Conservation (phyloP, 352 stramenopile genomes). For the Phytophthora boehmeriae region DNA sequence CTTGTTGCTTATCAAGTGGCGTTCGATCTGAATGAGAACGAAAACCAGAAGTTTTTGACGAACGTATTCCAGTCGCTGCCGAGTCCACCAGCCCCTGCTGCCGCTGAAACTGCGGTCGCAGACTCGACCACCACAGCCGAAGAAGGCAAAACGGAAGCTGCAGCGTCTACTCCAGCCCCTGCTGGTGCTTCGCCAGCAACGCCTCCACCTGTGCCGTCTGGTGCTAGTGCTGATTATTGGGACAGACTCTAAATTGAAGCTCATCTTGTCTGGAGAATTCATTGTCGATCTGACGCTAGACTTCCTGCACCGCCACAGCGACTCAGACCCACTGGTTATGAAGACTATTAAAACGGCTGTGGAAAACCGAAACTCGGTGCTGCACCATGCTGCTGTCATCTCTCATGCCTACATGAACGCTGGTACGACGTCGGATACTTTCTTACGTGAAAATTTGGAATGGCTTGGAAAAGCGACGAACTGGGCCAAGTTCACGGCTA, state of each 20-base stretch:
- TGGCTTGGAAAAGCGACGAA: conserved; percentile 99
- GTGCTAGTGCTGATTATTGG: conserved; percentile 77
- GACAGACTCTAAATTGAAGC: conserved; percentile 88
- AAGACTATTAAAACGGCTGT: conserved; percentile 94
- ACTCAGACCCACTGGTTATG: conserved; percentile 93
- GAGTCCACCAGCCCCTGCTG: conserved; percentile 43
- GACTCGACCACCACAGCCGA: conserved; percentile 35
- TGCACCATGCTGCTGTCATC: conserved; percentile 98
- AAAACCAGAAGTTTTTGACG: conserved; percentile 97
- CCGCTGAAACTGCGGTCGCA: conserved; percentile 26
- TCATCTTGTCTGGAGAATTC: conserved; percentile 89
- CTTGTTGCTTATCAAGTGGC: conserved; percentile 97
- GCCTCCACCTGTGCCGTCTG: conserved; percentile 45
- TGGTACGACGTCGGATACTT: conserved; percentile 97
- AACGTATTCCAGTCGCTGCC: conserved; percentile 90
- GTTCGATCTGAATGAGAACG: conserved; percentile 98
- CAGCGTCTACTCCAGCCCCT: conserved; percentile 10
- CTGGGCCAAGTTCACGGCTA: conserved; percentile 99
- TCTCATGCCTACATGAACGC: conserved; percentile 97
- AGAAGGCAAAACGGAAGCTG: conserved; percentile 48
- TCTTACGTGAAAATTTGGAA: conserved; percentile 98
- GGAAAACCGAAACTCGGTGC: conserved; percentile 95
- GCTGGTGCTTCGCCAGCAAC: conserved; percentile 35
- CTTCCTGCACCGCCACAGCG: conserved; percentile 91
- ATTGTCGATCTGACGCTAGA: conserved; percentile 93